phyloP scores from a whole-genome alignment of 169 alveolate genomes.

The Eimeria sp. region DNA sequence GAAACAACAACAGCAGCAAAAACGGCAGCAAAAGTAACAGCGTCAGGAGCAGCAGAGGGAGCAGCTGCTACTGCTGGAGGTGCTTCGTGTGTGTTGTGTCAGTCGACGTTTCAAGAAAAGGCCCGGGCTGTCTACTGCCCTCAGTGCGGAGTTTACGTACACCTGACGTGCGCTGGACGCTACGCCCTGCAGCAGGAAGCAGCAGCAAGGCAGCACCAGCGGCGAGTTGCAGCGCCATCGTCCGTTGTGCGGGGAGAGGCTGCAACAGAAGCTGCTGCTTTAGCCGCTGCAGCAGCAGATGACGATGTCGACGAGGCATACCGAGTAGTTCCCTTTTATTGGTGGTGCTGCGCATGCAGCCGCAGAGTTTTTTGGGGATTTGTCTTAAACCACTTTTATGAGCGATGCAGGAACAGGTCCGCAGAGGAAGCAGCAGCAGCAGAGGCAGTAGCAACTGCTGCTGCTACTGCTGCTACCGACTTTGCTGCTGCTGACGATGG shows the following conservation, averaged over 20 bases:
- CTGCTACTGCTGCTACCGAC: slow-evolving; percentile 7
- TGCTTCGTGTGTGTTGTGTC: background rate
- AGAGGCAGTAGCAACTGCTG: slow-evolving; percentile 1
- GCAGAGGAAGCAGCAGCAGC: slow-evolving; percentile 14
- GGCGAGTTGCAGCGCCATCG: background rate
- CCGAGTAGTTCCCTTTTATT: background rate
- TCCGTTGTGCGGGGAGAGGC: background rate
- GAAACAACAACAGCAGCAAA: background rate
- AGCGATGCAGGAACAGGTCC: background rate
- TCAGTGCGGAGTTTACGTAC: slow-evolving; percentile 50
- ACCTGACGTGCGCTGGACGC: slow-evolving; percentile 65
- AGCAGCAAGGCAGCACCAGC: slow-evolving; percentile 53
- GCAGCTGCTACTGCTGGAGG: background rate
- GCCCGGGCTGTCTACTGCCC: slow-evolving; percentile 40
- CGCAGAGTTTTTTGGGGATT: slow-evolving; percentile 58
- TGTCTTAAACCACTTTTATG: slow-evolving; percentile 25
- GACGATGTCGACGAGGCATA: slow-evolving; percentile 25
- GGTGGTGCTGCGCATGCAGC: slow-evolving; percentile 67
- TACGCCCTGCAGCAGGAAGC: slow-evolving; percentile 59
- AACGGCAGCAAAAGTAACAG: background rate
- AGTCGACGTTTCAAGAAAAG: background rate
- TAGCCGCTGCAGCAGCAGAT: background rate
- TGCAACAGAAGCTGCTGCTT: background rate
- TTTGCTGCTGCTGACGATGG: background rate
- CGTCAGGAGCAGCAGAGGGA: background rate